A percentile compares a stretch with the other conserved stretches of the same genome.
These are phyloP conservation scores for Starmera quercuum DNA, from an alignment of 805 yeast species.

Conservation along the genomic window DNA sequence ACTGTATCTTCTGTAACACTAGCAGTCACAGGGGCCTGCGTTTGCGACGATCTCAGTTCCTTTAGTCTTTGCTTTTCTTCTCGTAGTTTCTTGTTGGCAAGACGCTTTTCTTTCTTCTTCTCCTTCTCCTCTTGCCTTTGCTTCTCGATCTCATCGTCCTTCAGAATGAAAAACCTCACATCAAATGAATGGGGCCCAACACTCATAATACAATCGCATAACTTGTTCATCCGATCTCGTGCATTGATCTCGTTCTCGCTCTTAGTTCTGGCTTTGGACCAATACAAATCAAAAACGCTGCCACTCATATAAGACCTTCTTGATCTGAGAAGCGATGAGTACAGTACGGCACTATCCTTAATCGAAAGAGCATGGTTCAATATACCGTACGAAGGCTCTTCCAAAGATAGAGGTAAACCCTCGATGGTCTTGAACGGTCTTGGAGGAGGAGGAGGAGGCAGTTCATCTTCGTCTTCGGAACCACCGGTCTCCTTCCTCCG, in stretches of 20 bases:
- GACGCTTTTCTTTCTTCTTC: constrained; percentile 25
- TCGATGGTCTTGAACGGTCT: constrained; percentile 60
- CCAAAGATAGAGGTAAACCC: constrained; percentile 59
- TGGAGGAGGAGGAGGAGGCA: constrained; percentile 20
- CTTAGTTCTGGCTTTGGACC: constrained; percentile 58
- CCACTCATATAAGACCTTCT: constrained; percentile 60
- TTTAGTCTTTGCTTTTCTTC: constrained; percentile 23
- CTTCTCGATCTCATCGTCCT: constrained; percentile 65
- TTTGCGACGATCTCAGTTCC: constrained; percentile 6
- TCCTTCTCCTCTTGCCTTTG: constrained; percentile 35
- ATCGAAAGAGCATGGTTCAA: constrained; percentile 61
- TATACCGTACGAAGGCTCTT: constrained; percentile 55
- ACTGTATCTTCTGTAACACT: constrained; percentile 1
- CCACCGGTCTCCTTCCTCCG: constrained; percentile 14
- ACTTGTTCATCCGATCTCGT: constrained; percentile 81
- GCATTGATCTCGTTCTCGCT: constrained; percentile 41
- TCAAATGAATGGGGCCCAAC: constrained; percentile 84
- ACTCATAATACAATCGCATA: constrained; percentile 65
- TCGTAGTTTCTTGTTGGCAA: constrained; percentile 26
- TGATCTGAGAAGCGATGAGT: constrained; percentile 66
- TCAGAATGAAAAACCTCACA: constrained; percentile 70
- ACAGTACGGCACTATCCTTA: constrained; percentile 66
- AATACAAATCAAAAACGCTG: constrained; percentile 66
- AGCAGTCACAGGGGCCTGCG: constrained; percentile 1
- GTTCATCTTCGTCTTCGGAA: constrained; percentile 19